phyloP scores from a whole-genome alignment of 495 filamentous ascomycete species.

The Podospora pseudocomata region DNA sequence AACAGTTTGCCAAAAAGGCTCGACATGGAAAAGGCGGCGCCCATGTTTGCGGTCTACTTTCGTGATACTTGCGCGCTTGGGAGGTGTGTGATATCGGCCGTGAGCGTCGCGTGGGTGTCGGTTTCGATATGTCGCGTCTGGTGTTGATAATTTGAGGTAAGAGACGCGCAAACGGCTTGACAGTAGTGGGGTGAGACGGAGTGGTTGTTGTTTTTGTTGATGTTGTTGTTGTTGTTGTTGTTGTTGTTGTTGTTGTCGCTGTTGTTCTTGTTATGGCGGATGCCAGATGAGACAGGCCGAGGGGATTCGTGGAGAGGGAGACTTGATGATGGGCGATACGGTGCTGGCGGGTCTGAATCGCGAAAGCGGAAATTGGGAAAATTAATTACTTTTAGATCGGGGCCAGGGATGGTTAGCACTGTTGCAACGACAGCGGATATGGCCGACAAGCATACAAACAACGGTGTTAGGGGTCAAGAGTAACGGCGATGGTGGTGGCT shows the following conservation, averaged over 20 bases:
- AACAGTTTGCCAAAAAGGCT: constrained; percentile 81
- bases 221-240: background rate
- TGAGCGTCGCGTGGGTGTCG: background rate
- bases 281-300: background rate
- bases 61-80: constrained; percentile 10
- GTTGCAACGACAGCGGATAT: background rate
- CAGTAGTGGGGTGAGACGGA: no score
- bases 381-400: background rate
- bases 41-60: constrained; percentile 20
- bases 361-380: background rate
- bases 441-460: constrained; percentile 1
- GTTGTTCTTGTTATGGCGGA: background rate
- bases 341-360: background rate
- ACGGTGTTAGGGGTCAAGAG: background rate
- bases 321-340: background rate
- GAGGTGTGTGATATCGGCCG: background rate
- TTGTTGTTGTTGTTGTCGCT: background rate
- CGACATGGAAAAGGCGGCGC: constrained; percentile 24
- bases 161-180: background rate
- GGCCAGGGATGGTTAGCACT: background rate
- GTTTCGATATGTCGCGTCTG: background rate
- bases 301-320: background rate
- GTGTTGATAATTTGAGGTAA: background rate
- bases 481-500: background rate
- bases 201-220: background rate